Conservation (phyloP, 1,284 basidiomycete genomes). For the Sporisorium exsertum region DNA sequence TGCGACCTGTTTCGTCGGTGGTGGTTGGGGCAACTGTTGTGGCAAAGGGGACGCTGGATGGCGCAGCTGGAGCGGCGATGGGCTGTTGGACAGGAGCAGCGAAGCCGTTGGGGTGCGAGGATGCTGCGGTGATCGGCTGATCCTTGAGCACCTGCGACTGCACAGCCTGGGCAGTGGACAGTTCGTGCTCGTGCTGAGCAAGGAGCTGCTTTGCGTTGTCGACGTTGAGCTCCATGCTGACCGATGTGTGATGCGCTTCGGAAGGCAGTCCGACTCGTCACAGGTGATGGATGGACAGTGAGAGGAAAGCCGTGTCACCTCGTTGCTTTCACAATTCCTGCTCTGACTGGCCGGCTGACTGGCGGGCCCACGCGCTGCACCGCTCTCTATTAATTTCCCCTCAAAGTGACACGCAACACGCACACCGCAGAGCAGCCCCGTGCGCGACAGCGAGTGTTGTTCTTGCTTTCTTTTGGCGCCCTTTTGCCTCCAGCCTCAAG, state of each 20-base stretch:
- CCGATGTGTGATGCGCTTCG: background rate
- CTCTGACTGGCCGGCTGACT: background rate
- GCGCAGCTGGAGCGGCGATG: background rate
- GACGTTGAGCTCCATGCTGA: slow-evolving; percentile 47
- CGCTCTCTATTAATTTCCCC: background rate
- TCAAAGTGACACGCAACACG: slow-evolving; percentile 8
- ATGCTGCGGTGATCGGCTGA: slow-evolving; percentile 24
- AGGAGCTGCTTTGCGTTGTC: slow-evolving; percentile 45
- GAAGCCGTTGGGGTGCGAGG: slow-evolving; percentile 12
- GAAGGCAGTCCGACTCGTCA: background rate
- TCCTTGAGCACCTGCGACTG: slow-evolving; percentile 15
- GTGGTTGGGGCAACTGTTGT: background rate
- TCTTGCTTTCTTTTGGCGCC: background rate
- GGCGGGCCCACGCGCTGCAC: background rate
- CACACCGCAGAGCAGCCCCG: background rate
- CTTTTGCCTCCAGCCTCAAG: background rate
- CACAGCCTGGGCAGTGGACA: slow-evolving; percentile 20
- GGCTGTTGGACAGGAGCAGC: background rate
- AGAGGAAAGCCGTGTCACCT: background rate
- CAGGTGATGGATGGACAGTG: background rate
- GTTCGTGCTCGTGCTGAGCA: slow-evolving; percentile 38
- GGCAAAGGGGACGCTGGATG: background rate
- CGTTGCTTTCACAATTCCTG: background rate
- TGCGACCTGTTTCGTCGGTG: slow-evolving; percentile 34
- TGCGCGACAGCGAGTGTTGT: background rate